Percentiles rank a stretch among this genome's conserved stretches.
Evolutionary conservation across 345 rosid genomes (phyloP).

Genomic region (Gynandropsis gynandra): DNA sequence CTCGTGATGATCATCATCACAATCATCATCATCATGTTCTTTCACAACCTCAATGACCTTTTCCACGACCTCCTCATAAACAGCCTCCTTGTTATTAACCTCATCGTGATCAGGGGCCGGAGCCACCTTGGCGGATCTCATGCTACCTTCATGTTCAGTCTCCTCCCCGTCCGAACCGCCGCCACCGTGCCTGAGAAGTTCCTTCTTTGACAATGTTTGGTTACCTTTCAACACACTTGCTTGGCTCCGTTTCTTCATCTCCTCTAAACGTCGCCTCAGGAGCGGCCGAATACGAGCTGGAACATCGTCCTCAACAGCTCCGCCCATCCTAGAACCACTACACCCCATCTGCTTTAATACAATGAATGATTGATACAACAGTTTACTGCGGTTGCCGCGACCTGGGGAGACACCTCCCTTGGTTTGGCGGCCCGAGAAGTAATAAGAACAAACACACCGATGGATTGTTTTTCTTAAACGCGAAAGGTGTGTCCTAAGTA

Average conservation of each 20-base stretch:
- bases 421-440: no score
- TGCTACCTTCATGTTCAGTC: conserved; percentile 15
- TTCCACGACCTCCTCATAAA: conserved; percentile 16
- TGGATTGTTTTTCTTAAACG: no score
- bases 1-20: conserved; percentile 5
- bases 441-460: no score
- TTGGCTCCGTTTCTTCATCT: conserved; percentile 29
- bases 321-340: conserved; percentile 17
- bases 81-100: conserved; percentile 28
- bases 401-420: no score
- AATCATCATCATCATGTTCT: neutral
- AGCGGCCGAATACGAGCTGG: conserved; percentile 27
- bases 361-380: no score
- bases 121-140: conserved; percentile 27
- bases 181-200: conserved; percentile 23
- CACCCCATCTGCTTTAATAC: conserved; percentile 11
- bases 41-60: conserved; percentile 6
- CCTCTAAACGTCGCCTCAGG: conserved; percentile 28
- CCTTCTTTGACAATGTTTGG: conserved; percentile 27
- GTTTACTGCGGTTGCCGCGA: no score
- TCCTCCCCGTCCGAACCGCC: conserved; percentile 24
- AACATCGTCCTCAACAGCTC: neutral
- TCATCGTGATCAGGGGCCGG: conserved; percentile 19
- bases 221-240: conserved; percentile 27
- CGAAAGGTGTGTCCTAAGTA: no score